phyloP scores from a whole-genome alignment of 2,329 filamentous ascomycete species.

The Colletotrichum sp. region DNA sequence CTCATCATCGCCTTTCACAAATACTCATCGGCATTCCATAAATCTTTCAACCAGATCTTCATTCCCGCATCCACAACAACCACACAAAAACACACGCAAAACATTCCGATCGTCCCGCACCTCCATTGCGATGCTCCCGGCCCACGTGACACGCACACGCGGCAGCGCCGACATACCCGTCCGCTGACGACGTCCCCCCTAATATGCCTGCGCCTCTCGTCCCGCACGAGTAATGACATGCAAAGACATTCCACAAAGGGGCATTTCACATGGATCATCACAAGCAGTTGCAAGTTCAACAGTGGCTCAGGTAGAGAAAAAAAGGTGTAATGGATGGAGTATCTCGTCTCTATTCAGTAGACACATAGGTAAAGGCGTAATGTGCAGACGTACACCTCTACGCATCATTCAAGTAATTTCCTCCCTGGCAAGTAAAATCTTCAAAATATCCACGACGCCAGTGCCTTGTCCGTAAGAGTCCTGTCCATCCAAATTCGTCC shows the following conservation, averaged over 20 bases:
- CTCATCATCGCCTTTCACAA: no score
- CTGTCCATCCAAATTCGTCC: slow-evolving; percentile 19
- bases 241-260: not conserved
- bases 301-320: not conserved
- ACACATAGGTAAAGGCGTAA: slow-evolving; percentile 1
- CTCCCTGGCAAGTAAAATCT: slow-evolving; percentile 3
- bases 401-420: slow-evolving; percentile 12
- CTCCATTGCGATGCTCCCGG: not conserved
- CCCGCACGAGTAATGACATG: not conserved
- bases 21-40: not conserved
- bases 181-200: not conserved
- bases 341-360: slow-evolving; percentile 12
- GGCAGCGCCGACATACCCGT: not conserved
- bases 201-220: not conserved
- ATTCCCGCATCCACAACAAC: not conserved
- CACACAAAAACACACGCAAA: not conserved
- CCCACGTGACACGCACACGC: not conserved
- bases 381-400: slow-evolving; percentile 9
- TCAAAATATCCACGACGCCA: slow-evolving; percentile 17
- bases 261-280: not conserved
- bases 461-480: slow-evolving; percentile 16
- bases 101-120: not conserved
- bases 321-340: not conserved
- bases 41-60: not conserved
- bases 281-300: not conserved